Percentiles rank a stretch among this genome's conserved stretches.
Evolutionary conservation across 2,329 filamentous ascomycete genomes (phyloP).

Genomic region (Simplicillium sp.): DNA sequence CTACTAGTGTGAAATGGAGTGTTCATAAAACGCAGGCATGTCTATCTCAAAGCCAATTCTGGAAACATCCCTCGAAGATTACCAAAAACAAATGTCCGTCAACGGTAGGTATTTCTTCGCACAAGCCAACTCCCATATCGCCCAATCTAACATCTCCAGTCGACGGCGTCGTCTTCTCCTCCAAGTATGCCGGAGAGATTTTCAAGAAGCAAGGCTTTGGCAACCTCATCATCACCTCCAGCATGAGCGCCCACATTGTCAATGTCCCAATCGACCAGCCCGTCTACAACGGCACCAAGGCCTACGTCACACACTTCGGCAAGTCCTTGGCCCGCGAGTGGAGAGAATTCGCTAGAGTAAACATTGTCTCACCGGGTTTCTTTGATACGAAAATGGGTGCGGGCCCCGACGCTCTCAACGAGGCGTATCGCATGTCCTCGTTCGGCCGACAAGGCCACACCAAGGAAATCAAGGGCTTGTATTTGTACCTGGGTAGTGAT

Average conservation of each 20-base stretch:
- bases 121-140: not conserved
- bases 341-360: slow-evolving; percentile 47
- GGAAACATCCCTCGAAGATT: slow-evolving; percentile 42
- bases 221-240: slow-evolving; percentile 42
- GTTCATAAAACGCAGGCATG: slow-evolving; percentile 21
- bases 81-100: slow-evolving; percentile 38
- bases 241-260: slow-evolving; percentile 39
- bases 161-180: slow-evolving; percentile 35
- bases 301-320: slow-evolving; percentile 44
- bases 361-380: slow-evolving; percentile 37
- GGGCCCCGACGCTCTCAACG: slow-evolving; percentile 28
- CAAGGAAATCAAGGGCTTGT: slow-evolving; percentile 18
- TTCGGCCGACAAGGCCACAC: slow-evolving; percentile 5
- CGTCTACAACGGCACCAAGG: slow-evolving; percentile 47
- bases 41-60: slow-evolving; percentile 44
- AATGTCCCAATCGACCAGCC: slow-evolving; percentile 44
- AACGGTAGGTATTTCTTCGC: slow-evolving; percentile 29
- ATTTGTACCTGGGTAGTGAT: slow-evolving; percentile 42
- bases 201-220: slow-evolving; percentile 33
- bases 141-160: slow-evolving; percentile 12
- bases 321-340: slow-evolving; percentile 47
- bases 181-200: slow-evolving; percentile 32
- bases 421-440: slow-evolving; percentile 38
- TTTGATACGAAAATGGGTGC: slow-evolving; percentile 48
- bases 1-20: not conserved